Conservation (phyloP, 1,139 yeast genomes). For the Zygosaccharomyces pseudobailii region DNA sequence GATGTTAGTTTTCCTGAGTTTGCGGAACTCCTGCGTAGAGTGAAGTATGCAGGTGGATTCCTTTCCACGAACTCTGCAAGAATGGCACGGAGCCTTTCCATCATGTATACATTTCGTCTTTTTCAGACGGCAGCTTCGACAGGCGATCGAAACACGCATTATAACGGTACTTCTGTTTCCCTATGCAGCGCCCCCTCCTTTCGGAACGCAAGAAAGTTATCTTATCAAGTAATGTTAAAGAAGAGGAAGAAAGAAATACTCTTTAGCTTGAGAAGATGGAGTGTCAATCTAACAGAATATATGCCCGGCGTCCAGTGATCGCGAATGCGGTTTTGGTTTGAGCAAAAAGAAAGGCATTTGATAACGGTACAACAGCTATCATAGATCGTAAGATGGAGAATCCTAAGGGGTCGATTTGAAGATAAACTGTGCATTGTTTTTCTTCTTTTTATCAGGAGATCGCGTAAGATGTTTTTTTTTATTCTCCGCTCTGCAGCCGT, state of each 20-base stretch:
- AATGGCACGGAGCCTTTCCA: neutral
- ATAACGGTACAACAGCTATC: neutral
- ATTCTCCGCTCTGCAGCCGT: neutral
- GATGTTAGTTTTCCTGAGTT: neutral
- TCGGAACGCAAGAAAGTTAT: too few species aligned
- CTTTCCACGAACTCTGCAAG: neutral
- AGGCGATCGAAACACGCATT: neutral
- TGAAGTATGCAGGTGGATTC: neutral
- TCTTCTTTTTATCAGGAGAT: neutral
- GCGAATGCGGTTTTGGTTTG: neutral
- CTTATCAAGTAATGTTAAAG: neutral
- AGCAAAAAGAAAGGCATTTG: neutral
- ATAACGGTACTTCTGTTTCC: neutral
- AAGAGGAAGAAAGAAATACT: neutral
- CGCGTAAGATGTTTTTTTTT: neutral
- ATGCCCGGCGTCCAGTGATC: neutral
- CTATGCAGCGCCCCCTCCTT: too few species aligned
- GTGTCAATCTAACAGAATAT: neutral
- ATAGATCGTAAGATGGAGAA: neutral
- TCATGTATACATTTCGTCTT: neutral
- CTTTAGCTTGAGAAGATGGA: too few species aligned
- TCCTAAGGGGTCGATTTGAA: neutral
- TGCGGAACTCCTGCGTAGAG: neutral
- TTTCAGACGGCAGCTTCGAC: conserved; percentile 1
- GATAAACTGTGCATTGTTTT: neutral